Percentiles rank a stretch among this genome's conserved stretches.
phyloP scores from a whole-genome alignment of 331 rosid species.

The Acacia pycnantha region DNA sequence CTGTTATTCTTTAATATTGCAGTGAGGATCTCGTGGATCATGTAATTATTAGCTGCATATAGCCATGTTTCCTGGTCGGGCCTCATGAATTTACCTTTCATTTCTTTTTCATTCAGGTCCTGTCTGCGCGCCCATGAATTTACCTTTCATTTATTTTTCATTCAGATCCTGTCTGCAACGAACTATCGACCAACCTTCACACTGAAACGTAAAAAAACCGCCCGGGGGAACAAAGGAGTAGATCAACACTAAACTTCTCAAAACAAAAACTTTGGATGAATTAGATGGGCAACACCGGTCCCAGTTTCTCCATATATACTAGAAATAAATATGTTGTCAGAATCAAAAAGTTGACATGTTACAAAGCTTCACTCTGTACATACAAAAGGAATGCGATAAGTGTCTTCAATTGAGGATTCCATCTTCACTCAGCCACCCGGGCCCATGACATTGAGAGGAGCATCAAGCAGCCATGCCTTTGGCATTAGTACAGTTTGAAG shows the following conservation, averaged over 20 bases:
- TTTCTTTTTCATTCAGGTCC: not conserved
- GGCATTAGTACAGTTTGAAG: too few relatives aligned
- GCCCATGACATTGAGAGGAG: not conserved
- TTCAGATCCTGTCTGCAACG: not conserved
- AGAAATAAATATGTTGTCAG: not conserved
- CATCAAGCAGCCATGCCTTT: too few relatives aligned
- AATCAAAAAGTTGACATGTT: not conserved
- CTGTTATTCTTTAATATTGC: not conserved
- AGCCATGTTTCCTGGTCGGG: not conserved
- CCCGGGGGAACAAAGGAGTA: too few relatives aligned
- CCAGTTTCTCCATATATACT: not conserved
- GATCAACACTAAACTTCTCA: not conserved
- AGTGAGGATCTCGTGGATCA: not conserved
- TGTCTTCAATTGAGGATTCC: not conserved
- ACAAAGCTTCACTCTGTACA: not conserved
- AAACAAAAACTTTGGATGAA: not conserved
- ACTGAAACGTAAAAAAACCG: not conserved
- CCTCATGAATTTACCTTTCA: not conserved
- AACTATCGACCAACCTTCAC: not conserved
- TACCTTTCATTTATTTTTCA: not conserved
- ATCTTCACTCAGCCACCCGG: not conserved
- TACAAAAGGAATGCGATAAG: conserved; percentile 13
- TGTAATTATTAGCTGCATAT: not conserved
- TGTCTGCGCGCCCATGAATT: not conserved
- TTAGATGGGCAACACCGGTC: not conserved